These are phyloP conservation scores for Pseudogymnoascus sp. DNA, from an alignment of 2,329 filamentous ascomycete genomes.

Conservation along the genomic window DNA sequence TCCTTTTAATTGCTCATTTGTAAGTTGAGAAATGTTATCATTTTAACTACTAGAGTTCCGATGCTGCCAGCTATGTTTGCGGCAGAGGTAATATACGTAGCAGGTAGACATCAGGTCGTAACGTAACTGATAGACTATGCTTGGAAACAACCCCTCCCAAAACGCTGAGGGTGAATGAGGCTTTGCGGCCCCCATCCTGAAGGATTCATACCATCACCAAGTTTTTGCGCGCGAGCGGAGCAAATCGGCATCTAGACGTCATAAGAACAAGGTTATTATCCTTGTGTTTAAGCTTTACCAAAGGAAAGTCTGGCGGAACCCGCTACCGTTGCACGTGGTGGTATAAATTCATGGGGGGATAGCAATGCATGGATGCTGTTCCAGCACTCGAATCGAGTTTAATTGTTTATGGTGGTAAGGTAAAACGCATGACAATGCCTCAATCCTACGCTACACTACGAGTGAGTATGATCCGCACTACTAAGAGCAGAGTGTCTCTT, in stretches of 20 bases:
- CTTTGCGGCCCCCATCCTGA: not conserved
- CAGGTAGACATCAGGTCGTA: not conserved
- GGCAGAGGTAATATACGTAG: not conserved
- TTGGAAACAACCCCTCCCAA: not conserved
- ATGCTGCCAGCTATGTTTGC: too few relatives aligned
- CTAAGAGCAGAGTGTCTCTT: not conserved
- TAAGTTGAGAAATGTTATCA: not conserved
- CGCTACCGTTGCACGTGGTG: not conserved
- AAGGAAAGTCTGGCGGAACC: not conserved
- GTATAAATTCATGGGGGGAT: not conserved
- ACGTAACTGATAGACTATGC: not conserved
- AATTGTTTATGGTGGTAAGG: not conserved
- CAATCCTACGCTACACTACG: not conserved
- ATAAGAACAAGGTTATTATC: slow-evolving; percentile 4
- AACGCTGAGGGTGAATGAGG: not conserved
- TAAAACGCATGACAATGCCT: not conserved
- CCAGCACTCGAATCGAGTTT: not conserved
- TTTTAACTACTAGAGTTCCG: not conserved
- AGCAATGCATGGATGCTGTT: not conserved
- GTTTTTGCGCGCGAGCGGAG: not conserved
- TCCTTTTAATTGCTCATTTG: not conserved
- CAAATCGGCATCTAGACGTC: not conserved
- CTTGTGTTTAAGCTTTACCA: not conserved
- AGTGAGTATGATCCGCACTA: not conserved
- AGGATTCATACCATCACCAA: not conserved